A percentile compares a stretch with the other conserved stretches of the same genome.
Conservation (phyloP, 805 yeast species). For the Komagataella ulmi region DNA sequence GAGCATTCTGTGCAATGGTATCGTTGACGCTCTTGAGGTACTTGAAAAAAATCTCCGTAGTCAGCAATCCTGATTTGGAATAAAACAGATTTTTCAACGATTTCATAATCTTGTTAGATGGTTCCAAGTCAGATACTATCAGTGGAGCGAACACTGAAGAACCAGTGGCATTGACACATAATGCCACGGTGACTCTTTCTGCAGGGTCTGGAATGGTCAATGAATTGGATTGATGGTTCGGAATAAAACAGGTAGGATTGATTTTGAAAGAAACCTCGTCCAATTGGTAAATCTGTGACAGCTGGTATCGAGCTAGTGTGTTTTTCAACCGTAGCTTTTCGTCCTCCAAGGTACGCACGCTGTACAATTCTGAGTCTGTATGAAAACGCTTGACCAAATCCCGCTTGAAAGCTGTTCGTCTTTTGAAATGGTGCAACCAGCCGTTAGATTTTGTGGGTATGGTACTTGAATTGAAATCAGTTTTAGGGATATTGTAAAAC, state of each 20-base stretch:
- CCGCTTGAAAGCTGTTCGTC: slow-evolving; percentile 13
- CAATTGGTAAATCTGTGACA: slow-evolving; percentile 19
- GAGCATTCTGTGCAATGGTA: slow-evolving; percentile 1
- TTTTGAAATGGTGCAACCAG: slow-evolving; percentile 26
- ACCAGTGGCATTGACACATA: slow-evolving; percentile 17
- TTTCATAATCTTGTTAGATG: slow-evolving; percentile 3
- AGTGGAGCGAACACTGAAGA: slow-evolving; percentile 13
- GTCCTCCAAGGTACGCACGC: slow-evolving; percentile 6
- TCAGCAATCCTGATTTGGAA: slow-evolving; percentile 11
- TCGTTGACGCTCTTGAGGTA: slow-evolving; percentile 11
- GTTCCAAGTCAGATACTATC: slow-evolving; percentile 11
- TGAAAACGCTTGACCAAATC: slow-evolving; percentile 15
- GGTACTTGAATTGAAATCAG: neutral
- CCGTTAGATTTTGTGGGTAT: slow-evolving; percentile 20
- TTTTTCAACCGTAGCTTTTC: slow-evolving; percentile 13
- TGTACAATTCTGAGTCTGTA: slow-evolving; percentile 6
- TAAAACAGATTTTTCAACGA: slow-evolving; percentile 5
- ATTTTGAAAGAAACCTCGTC: slow-evolving; percentile 20
- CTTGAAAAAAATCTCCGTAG: slow-evolving; percentile 13
- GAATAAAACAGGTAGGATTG: slow-evolving; percentile 9
- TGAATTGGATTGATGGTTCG: slow-evolving; percentile 4
- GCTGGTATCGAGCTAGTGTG: slow-evolving; percentile 7
- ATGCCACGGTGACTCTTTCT: slow-evolving; percentile 11
- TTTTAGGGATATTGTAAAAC: slow-evolving; percentile 7
- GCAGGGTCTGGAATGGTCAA: slow-evolving; percentile 7